Conservation (phyloP, 768 basidiomycete genomes). For the Lactarius vividus region DNA sequence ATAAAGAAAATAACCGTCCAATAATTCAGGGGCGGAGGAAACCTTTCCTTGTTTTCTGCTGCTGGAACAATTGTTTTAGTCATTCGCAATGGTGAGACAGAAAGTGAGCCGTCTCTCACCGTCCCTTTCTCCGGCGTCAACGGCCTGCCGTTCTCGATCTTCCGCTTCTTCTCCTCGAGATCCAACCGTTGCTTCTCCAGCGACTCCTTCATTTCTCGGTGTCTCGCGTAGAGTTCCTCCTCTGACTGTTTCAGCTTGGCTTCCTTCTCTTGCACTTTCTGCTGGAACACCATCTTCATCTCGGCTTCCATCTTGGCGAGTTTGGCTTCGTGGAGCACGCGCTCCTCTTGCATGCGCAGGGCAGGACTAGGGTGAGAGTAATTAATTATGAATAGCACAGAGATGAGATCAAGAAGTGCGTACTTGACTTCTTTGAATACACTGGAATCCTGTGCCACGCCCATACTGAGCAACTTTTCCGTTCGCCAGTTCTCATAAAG, state of each 20-base stretch:
- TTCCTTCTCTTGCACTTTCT: slow-evolving; percentile 99
- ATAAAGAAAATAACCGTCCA: slow-evolving; percentile 30
- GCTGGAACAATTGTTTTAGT: neutral
- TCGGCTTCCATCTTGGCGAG: slow-evolving; percentile 99
- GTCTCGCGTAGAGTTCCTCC: slow-evolving; percentile 97
- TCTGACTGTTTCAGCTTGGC: slow-evolving; percentile 98
- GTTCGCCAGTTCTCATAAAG: slow-evolving; percentile 99
- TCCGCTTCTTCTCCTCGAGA: slow-evolving; percentile 97
- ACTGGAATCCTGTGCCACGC: slow-evolving; percentile 93
- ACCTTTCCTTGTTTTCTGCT: slow-evolving; percentile 54
- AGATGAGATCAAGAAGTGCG: slow-evolving; percentile 34
- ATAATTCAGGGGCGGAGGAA: slow-evolving; percentile 62
- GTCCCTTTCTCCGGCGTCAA: slow-evolving; percentile 91
- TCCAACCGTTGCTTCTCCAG: slow-evolving; percentile 94
- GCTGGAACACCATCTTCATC: slow-evolving; percentile 99
- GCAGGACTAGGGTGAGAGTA: slow-evolving; percentile 64
- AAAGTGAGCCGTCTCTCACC: slow-evolving; percentile 46
- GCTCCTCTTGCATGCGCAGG: slow-evolving; percentile 93
- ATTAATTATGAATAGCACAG: neutral
- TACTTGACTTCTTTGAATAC: slow-evolving; percentile 99
- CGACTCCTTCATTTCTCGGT: slow-evolving; percentile 99
- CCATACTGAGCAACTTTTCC: slow-evolving; percentile 95
- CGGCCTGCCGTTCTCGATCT: slow-evolving; percentile 90
- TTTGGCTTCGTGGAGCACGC: slow-evolving; percentile 94
- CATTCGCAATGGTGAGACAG: slow-evolving; percentile 10